Percentiles rank a stretch among this genome's conserved stretches.
Evolutionary conservation across 176 grass and related monocot species (phyloP).

Genomic region (Oryza nivara): DNA sequence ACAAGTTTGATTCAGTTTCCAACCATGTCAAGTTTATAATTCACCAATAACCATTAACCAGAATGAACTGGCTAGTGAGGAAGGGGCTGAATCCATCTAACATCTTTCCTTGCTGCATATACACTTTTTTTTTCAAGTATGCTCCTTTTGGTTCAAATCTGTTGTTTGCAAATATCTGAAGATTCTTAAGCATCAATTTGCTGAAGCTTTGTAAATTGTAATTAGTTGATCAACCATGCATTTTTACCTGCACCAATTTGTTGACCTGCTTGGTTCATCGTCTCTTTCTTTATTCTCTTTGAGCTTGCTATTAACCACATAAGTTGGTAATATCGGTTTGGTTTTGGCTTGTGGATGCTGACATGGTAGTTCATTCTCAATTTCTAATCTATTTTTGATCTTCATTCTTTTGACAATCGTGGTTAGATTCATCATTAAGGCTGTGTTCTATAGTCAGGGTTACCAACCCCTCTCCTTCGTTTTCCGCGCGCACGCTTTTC

Average conservation of each 20-base stretch:
- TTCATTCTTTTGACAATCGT: conserved; percentile 5
- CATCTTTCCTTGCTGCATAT: background rate
- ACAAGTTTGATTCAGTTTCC: background rate
- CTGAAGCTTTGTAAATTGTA: background rate
- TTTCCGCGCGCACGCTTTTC: too few relatives aligned
- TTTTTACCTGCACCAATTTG: background rate
- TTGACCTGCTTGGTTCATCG: background rate
- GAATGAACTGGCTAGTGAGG: conserved; percentile 6
- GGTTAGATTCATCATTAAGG: background rate
- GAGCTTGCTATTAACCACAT: conserved; percentile 15
- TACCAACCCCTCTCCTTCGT: too few relatives aligned
- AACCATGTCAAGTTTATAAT: background rate
- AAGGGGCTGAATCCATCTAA: background rate
- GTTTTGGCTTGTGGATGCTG: background rate
- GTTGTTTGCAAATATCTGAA: background rate
- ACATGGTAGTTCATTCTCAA: background rate
- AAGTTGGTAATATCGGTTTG: background rate
- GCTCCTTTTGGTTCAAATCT: background rate
- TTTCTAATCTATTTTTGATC: conserved; percentile 11
- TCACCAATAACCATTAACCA: conserved; percentile 12
- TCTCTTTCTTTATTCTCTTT: conserved; percentile 16
- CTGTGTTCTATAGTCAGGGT: too few relatives aligned
- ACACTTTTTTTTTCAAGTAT: background rate
- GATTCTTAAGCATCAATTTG: conserved; percentile 3
- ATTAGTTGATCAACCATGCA: background rate